Base-by-base conservation (phyloP, 163 green algal genomes). In the Botryococcus braunii region DNA sequence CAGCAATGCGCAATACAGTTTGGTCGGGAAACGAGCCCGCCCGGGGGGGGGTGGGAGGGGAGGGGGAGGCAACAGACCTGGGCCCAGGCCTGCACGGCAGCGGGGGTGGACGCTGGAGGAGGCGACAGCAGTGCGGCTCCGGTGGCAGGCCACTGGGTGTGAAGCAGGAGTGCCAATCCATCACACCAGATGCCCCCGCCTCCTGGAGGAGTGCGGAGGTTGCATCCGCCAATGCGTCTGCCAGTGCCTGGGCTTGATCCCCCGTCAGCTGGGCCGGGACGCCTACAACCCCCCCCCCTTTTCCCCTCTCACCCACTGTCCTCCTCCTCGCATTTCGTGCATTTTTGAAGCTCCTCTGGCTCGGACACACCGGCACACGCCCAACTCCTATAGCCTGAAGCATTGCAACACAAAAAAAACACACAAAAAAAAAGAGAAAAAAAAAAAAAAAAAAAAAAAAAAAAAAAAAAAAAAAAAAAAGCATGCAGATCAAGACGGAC, bases 171-270 rank as follows among this genome's bases (percentile, higher is more conserved):
- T 9, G 75, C 43, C 59, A 94, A 70, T 29, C 83, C 87, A 59
- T 94, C 87, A 29, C 68, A 75, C 85, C 85, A 91, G 64, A 81
- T 76, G 49, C 82, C 80, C 29, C 74, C 62, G n/a, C n/a, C n/a
- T n/a, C n/a, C n/a, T n/a, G n/a, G n/a, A n/a, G n/a, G n/a, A n/a
- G n/a, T n/a, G n/a, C n/a, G n/a, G n/a, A n/a, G n/a, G n/a, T n/a
- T n/a, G n/a, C n/a, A n/a, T n/a, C n/a, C n/a, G n/a, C n/a, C n/a
- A n/a, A n/a, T n/a, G n/a, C n/a, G n/a, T n/a, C n/a, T n/a, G n/a
- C n/a, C n/a, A n/a, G n/a, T n/a, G n/a, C n/a, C n/a, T n/a, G n/a
- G n/a, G n/a, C n/a, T n/a, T n/a, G n/a, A n/a, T n/a, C n/a, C n/a
- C n/a, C n/a, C n/a, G n/a, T n/a, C n/a, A n/a, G n/a, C n/a, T n/a